Conservation (phyloP, 2,329 filamentous ascomycete genomes). For the Grosmannia penicillata region DNA sequence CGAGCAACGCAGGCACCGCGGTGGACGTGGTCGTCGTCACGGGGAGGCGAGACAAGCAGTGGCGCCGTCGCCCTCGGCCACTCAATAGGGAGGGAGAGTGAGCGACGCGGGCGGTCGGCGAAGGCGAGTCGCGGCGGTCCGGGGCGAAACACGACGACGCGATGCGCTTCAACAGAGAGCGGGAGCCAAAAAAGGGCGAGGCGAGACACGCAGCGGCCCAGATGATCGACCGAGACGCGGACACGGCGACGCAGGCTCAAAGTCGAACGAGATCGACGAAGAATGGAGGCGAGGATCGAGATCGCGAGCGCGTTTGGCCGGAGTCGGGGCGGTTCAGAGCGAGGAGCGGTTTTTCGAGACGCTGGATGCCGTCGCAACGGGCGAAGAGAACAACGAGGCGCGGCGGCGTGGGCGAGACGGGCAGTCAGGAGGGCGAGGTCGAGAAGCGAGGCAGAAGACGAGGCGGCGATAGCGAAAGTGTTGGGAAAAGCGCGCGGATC, state of each 20-base stretch:
- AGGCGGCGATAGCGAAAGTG: slow-evolving; percentile 1
- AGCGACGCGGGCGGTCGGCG: not conserved
- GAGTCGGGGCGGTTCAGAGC: too few relatives aligned
- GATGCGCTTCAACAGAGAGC: too few relatives aligned
- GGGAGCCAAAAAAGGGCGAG: not conserved
- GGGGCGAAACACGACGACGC: not conserved
- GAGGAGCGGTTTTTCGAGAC: too few relatives aligned
- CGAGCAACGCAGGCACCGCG: too few relatives aligned
- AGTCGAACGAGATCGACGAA: too few relatives aligned
- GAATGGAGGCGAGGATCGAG: too few relatives aligned
- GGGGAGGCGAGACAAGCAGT: too few relatives aligned
- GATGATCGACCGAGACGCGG: not conserved
- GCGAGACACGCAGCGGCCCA: not conserved
- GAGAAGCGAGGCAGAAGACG: not conserved
- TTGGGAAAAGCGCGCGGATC: slow-evolving; percentile 2
- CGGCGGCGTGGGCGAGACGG: not conserved
- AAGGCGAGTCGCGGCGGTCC: not conserved
- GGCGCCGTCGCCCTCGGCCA: too few relatives aligned
- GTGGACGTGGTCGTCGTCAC: too few relatives aligned
- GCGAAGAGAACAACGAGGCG: not conserved
- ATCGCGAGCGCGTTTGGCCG: too few relatives aligned
- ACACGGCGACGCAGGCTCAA: not conserved
- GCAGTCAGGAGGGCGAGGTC: not conserved
- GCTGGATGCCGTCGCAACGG: too few relatives aligned
- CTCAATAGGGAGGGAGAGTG: too few relatives aligned